Percentiles rank a stretch among this genome's conserved stretches.
Evolutionary conservation across 1,139 yeast species (phyloP).

Genomic region (Kurtzmaniella quercitrusa): DNA sequence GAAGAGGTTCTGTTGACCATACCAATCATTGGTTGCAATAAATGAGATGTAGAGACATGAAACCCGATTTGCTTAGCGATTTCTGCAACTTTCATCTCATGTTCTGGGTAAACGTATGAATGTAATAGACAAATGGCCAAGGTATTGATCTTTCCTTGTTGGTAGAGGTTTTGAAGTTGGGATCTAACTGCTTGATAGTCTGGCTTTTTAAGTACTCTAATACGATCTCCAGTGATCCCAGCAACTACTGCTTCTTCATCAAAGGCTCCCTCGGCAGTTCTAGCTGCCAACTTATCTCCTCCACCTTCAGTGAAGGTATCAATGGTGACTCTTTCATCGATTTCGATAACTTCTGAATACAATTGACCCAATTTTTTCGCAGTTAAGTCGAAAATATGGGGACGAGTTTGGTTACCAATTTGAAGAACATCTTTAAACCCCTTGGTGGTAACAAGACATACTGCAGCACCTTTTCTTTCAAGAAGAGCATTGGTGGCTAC

Average conservation of each 20-base stretch:
- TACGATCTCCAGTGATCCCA: conserved; percentile 35
- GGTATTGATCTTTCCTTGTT: conserved; percentile 24
- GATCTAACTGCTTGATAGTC: conserved; percentile 21
- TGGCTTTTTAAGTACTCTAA: conserved; percentile 29
- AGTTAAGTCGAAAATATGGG: conserved; percentile 35
- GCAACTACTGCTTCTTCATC: conserved; percentile 22
- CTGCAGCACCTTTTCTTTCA: conserved; percentile 50
- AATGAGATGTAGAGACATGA: conserved; percentile 36
- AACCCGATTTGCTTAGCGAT: conserved; percentile 36
- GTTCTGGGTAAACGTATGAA: conserved; percentile 38
- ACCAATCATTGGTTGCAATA: conserved; percentile 43
- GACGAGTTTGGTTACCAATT: conserved; percentile 40
- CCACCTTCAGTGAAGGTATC: conserved; percentile 41
- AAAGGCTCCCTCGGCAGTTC: conserved; percentile 10
- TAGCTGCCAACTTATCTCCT: conserved; percentile 20
- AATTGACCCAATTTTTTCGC: conserved; percentile 34
- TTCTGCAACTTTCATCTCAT: conserved; percentile 32
- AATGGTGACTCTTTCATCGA: conserved; percentile 41
- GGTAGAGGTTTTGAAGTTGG: conserved; percentile 22
- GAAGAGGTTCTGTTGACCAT: conserved; percentile 41
- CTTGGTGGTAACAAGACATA: conserved; percentile 46
- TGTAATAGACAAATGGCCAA: conserved; percentile 39
- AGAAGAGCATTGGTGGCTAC: conserved; percentile 40
- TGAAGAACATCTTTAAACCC: conserved; percentile 47
- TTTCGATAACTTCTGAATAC: conserved; percentile 31